These are phyloP conservation scores for Euptelea pleiosperma DNA, from an alignment of 164 flowering plant species.

Conservation along the genomic window DNA sequence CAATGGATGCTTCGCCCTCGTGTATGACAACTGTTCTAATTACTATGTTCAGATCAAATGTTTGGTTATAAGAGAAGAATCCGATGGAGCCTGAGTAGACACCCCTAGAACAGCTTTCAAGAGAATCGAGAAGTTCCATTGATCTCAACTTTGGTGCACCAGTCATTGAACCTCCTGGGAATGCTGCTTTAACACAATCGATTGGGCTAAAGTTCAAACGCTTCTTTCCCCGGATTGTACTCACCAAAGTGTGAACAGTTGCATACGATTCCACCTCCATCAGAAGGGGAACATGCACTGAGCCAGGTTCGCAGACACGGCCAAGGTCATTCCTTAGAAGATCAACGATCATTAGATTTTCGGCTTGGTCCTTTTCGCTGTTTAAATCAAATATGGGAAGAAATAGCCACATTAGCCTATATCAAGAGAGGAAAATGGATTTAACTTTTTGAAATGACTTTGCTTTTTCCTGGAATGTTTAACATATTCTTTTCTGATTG, in stretches of 20 bases:
- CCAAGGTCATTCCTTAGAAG: constrained; percentile 96
- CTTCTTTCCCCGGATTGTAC: constrained; percentile 81
- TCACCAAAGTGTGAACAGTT: constrained; percentile 95
- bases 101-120: constrained; percentile 79
- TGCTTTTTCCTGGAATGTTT: too few relatives aligned
- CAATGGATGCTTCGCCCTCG: constrained; percentile 82
- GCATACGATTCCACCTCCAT: constrained; percentile 97
- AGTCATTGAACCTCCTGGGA: constrained; percentile 99
- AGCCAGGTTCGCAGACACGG: constrained; percentile 88
- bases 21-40: constrained; percentile 84
- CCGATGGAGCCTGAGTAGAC: constrained; percentile 95
- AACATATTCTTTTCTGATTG: too few relatives aligned
- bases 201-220: constrained; percentile 42
- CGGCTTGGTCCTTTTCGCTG: constrained; percentile 99
- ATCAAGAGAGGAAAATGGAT: neutral
- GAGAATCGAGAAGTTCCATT: constrained; percentile 85
- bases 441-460: too few relatives aligned
- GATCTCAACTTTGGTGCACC: constrained; percentile 98
- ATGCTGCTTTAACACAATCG: constrained; percentile 86
- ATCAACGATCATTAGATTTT: constrained; percentile 97
- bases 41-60: constrained; percentile 91
- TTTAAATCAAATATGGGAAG: neutral
- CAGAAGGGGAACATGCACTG: constrained; percentile 83
- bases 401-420: neutral
- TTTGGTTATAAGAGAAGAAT: constrained; percentile 74